Evolutionary conservation across 2,329 filamentous ascomycete genomes (phyloP).

Genomic region (Tolypocladium tropicale): DNA sequence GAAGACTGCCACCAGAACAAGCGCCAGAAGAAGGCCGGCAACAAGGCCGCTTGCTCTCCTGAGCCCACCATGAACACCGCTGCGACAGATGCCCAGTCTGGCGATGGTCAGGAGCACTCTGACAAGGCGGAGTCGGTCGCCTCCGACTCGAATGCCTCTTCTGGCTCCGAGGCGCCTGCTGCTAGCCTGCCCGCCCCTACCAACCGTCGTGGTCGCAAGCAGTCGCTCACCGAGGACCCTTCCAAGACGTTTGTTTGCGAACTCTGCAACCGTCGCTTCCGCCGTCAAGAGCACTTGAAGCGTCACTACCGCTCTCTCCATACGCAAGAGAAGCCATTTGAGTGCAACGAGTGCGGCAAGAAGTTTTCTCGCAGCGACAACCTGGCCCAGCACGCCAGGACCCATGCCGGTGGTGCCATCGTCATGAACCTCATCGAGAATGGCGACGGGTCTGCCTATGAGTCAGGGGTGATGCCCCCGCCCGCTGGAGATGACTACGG

Average conservation of each 20-base stretch:
- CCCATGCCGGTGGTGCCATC: slow-evolving; percentile 81
- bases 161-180: slow-evolving; percentile 35
- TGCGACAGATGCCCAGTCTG: slow-evolving; percentile 21
- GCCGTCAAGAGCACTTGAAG: slow-evolving; percentile 96
- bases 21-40: slow-evolving; percentile 42
- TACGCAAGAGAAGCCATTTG: slow-evolving; percentile 97
- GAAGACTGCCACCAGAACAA: slow-evolving; percentile 44
- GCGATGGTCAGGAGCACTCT: slow-evolving; percentile 23
- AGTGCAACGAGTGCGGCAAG: slow-evolving; percentile 96
- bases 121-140: slow-evolving; percentile 24
- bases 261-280: slow-evolving; percentile 92
- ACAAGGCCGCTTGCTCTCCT: slow-evolving; percentile 29
- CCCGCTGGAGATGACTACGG: slow-evolving; percentile 50
- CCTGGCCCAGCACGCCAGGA: slow-evolving; percentile 88
- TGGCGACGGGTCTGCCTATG: slow-evolving; percentile 39
- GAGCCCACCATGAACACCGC: slow-evolving; percentile 33
- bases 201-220: slow-evolving; percentile 93
- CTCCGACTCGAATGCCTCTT: slow-evolving; percentile 26
- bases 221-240: slow-evolving; percentile 93
- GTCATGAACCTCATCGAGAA: slow-evolving; percentile 82
- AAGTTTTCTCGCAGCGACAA: slow-evolving; percentile 98
- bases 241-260: slow-evolving; percentile 98
- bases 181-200: slow-evolving; percentile 44
- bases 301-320: slow-evolving; percentile 97
- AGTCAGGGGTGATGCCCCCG: slow-evolving; percentile 31